Percentiles rank a stretch among this genome's conserved stretches.
Conservation (phyloP, 345 rosid species). For the Euphorbia pulcherrima region DNA sequence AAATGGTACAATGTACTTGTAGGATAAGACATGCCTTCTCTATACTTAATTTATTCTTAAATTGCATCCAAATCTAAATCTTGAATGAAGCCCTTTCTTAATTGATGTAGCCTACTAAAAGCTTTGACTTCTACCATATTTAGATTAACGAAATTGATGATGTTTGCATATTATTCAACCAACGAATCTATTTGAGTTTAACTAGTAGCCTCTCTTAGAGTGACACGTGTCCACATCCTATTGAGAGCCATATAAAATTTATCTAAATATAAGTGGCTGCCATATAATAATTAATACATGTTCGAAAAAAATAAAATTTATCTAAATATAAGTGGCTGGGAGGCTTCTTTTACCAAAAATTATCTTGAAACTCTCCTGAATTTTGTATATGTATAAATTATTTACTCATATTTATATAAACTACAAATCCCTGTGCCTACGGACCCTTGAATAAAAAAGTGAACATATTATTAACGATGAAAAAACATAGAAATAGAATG, state of each 20-base stretch:
- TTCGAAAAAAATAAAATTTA: no score
- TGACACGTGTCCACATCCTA: neutral
- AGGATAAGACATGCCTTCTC: slow-evolving; percentile 20
- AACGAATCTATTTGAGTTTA: neutral
- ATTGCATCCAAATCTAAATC: neutral
- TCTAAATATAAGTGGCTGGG: neutral
- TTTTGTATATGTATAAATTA: no score
- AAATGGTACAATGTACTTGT: slow-evolving; percentile 30
- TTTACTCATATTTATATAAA: no score
- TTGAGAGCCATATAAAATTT: no score
- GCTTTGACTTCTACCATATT: slow-evolving; percentile 10
- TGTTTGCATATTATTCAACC: neutral
- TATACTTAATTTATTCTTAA: neutral
- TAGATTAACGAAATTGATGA: neutral
- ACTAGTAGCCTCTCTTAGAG: neutral
- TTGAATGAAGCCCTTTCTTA: neutral
- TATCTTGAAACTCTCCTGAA: no score
- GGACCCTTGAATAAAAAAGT: neutral
- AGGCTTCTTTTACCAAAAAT: slow-evolving; percentile 17
- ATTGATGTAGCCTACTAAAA: neutral
- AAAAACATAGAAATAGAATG: neutral
- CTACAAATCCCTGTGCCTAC: slow-evolving; percentile 41
- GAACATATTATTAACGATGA: neutral
- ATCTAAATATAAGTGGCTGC: no score
- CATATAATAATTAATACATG: no score